Evolutionary conservation across 2,329 filamentous ascomycete genomes (phyloP).

Genomic region (Ophiostoma triangulosporum): DNA sequence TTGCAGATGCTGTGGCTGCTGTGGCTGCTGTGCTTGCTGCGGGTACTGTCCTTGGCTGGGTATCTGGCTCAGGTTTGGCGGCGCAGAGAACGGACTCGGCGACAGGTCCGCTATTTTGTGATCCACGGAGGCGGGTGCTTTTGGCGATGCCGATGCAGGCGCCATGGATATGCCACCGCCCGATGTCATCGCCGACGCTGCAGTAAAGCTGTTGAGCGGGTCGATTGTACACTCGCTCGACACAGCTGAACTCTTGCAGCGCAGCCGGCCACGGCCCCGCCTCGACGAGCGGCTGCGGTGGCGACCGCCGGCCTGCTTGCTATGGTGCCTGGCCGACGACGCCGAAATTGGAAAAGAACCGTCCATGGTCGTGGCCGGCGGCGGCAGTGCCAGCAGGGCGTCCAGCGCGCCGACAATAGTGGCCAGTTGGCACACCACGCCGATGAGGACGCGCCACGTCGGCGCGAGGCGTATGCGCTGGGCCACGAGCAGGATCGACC

Average conservation of each 20-base stretch:
- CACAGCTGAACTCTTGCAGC: slow-evolving; percentile 3
- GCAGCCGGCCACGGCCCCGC: not conserved
- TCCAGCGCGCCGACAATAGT: slow-evolving; percentile 11
- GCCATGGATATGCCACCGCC: slow-evolving; percentile 1
- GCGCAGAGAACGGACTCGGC: slow-evolving; percentile 2
- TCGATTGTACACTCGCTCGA: not conserved
- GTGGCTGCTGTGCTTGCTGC: not conserved
- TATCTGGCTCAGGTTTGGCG: not conserved
- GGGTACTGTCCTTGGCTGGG: not conserved
- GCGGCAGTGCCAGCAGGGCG: not conserved
- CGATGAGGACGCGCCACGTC: slow-evolving; percentile 10
- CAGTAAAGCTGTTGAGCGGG: not conserved
- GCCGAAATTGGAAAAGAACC: not conserved
- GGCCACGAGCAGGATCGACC: slow-evolving; percentile 4
- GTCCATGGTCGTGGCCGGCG: not conserved
- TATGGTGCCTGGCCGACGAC: not conserved
- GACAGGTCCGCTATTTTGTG: not conserved
- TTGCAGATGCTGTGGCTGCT: not conserved
- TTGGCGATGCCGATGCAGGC: not conserved
- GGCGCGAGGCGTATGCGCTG: slow-evolving; percentile 5
- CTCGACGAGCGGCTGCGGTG: not conserved
- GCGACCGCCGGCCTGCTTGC: not conserved
- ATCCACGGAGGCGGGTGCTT: not conserved
- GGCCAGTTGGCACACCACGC: slow-evolving; percentile 10
- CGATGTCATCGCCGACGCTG: not conserved